Base-by-base conservation (phyloP, 352 stramenopile genomes). In the Globisporangium viniferum region DNA sequence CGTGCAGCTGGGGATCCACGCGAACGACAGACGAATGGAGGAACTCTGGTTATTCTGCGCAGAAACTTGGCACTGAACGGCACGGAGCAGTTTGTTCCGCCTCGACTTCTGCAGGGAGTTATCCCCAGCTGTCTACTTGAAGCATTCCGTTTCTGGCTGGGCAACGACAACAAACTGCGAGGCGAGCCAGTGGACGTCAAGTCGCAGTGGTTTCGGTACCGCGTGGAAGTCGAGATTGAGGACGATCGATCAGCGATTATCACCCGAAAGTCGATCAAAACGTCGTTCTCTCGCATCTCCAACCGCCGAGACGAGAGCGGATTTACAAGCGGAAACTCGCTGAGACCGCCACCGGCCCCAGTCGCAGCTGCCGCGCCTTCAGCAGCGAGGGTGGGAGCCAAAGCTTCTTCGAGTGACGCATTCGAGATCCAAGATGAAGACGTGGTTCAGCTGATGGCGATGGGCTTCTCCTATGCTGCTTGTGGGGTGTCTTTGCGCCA, bases 71-170 rank as follows among this genome's bases (percentile, higher is more conserved):
- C 79, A 29, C 72, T 94, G 2, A 81, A 89, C 65, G 87, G 87
- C 5, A 86, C 75, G 5, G 89, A 98, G 68, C 89, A 93, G 56
- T 97, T 93, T 57, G 80, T 99, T 33, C 96, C 96, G 5, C 86
- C 86, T 14, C 84, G 96, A 3, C 92, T 99, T 53, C 73, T 99
- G 20, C 94, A 98, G 39, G 97, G 97, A 36, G 73, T 98, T 31
- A 60, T 99, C 44, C 97, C 97, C 14, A 96, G 86, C 55, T 97
- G 91, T 18, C 82, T 99, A 39, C 77, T 99, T 5, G 97, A 99
- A 55, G 92, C 93, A 22, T 99, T 99, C 66, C 77, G 93, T 2
- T 99, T 99, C 72, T 99, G 97, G 97, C 94, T 98, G 59, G 97
- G 94, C 55, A 91, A 98, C 71, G 90, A 99, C 73, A 95, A 98